Base-by-base conservation (phyloP, 1,139 yeast genomes). In the Waltiozyma sp. region DNA sequence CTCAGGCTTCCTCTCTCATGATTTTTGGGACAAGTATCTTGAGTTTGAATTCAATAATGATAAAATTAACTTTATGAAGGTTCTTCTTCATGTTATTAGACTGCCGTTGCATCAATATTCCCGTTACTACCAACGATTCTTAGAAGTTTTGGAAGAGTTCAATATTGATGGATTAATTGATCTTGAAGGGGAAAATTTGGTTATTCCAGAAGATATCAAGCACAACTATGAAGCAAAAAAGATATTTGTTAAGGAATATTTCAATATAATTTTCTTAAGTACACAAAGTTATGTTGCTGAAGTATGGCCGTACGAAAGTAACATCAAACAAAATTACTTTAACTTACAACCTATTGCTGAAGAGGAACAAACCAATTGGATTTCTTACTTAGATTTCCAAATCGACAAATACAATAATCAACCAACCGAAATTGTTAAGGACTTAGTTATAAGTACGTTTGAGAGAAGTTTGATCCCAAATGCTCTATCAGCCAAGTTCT, bases 101-200 rank as follows among this genome's bases (percentile, higher is more conserved):
- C 63, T 80, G 2, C 91, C 93, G 0, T 60, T 81, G 31, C 82
- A 83, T 59, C 85, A 80, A 52, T 82, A 83, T 56, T 76, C 89
- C 0, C 74, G 69, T 49, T 82, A 78, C 56, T 77, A 72, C 51
- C 72, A 72, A 41, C 67, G 68, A 31, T 78, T 75, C 48, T 57
- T 63, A 28, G 71, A 70, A 23, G 57, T 75, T 13, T 63, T 58
- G 37, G 49, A 62, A 38, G 13, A 39, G 1, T 21, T 65, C 43
- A 51, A 60, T 1, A 47, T 67, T 0, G 50, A 57, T 0, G 69
- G 66, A 13, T 46, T 74, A 3, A 45, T 73, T 2, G 52, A 60
- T 3, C 41, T 58, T 6, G 56, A 54, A 1, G 50, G 54, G 1
- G 43, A 41, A 1, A 15, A 14, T 4, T 24, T 51, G 2, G 28